These are phyloP conservation scores for Trypanosoma lewisi DNA, from an alignment of 208 protist species.

Conservation along the genomic window DNA sequence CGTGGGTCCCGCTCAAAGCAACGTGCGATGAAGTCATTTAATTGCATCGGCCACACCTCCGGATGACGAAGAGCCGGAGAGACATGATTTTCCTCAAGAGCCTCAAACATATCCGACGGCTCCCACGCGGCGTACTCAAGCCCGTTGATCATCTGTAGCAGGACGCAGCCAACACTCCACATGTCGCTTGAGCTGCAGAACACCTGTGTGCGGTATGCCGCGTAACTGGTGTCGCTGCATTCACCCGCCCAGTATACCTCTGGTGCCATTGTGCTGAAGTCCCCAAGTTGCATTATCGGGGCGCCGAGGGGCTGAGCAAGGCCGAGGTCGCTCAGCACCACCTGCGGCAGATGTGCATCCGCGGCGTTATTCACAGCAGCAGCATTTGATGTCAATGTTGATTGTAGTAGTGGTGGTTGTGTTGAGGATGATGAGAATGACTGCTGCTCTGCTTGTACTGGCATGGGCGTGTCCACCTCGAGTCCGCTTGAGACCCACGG, in stretches of 20 bases:
- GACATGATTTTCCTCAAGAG: constrained; percentile 20
- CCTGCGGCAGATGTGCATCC: neutral
- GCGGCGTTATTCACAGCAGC: neutral
- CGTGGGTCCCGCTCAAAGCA: constrained; percentile 30
- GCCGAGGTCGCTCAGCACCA: constrained; percentile 32
- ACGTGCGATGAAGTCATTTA: constrained; percentile 21
- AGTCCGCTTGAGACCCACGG: neutral
- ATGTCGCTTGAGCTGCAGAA: constrained; percentile 18
- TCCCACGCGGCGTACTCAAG: constrained; percentile 13
- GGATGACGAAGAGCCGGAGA: constrained; percentile 22
- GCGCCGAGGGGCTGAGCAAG: constrained; percentile 26
- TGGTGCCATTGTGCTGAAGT: constrained; percentile 40
- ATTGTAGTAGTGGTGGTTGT: too few relatives aligned
- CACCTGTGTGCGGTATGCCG: neutral
- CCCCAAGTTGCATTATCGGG: constrained; percentile 30
- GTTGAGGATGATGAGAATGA: too few relatives aligned
- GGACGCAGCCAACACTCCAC: constrained; percentile 29
- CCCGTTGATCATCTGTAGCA: constrained; percentile 29
- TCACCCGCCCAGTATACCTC: constrained; percentile 29
- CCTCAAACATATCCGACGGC: constrained; percentile 7
- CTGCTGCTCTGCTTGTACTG: neutral
- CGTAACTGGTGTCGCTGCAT: neutral
- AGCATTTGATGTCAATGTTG: too few relatives aligned
- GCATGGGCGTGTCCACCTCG: neutral
- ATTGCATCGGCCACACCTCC: constrained; percentile 16